A percentile compares a stretch with the other conserved stretches of the same genome.
Evolutionary conservation across 345 rosid genomes (phyloP).

Genomic region (Mallotus nudiflorus): DNA sequence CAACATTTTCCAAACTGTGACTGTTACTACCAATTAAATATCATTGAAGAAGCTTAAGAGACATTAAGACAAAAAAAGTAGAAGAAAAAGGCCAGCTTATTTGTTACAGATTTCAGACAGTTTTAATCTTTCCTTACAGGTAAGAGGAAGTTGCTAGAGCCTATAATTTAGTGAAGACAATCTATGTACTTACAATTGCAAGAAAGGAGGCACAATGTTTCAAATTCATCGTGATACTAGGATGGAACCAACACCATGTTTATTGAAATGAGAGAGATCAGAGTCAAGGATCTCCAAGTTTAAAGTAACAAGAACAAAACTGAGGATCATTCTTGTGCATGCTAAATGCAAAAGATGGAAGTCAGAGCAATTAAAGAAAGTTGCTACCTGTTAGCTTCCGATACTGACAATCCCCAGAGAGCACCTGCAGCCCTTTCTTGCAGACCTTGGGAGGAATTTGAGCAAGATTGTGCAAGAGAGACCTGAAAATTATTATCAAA

Average conservation of each 20-base stretch:
- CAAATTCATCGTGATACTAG: not conserved
- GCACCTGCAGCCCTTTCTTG: constrained; percentile 50
- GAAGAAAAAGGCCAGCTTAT: not conserved
- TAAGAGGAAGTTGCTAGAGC: not conserved
- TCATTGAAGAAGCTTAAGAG: constrained; percentile 1
- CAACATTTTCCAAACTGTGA: constrained; percentile 3
- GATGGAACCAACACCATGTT: not conserved
- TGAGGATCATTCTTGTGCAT: not conserved
- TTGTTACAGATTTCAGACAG: not conserved
- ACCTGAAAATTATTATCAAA: constrained; percentile 25
- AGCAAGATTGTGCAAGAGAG: constrained; percentile 38
- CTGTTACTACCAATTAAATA: not conserved
- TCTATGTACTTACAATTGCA: not conserved
- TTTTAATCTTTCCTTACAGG: not conserved
- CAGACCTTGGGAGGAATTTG: constrained; percentile 35
- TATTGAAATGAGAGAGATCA: not conserved
- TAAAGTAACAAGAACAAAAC: not conserved
- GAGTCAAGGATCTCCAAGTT: not conserved
- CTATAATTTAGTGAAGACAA: not conserved
- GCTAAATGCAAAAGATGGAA: not conserved
- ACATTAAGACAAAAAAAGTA: not conserved
- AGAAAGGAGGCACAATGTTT: not conserved
- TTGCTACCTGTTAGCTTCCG: constrained; percentile 35
- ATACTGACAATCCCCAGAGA: constrained; percentile 44
- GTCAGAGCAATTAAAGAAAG: not conserved